Evolutionary conservation across 345 rosid genomes (phyloP).

Genomic region (Gossypium ekmanianum): DNA sequence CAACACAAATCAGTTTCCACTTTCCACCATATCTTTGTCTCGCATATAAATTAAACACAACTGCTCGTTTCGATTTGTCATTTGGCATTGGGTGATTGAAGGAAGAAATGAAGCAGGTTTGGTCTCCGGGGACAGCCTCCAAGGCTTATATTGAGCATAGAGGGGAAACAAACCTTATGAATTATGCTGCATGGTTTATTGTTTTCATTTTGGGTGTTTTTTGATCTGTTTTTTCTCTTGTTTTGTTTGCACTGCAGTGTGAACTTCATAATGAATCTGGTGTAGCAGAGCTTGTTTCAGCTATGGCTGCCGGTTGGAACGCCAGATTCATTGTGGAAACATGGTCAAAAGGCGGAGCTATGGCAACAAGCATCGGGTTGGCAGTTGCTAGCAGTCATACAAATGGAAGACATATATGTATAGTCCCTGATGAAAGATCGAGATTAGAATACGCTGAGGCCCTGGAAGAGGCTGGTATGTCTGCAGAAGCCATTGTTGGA

Average conservation of each 20-base stretch:
- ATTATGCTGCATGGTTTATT: background rate
- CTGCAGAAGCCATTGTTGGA: slow-evolving; percentile 51
- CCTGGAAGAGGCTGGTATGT: slow-evolving; percentile 34
- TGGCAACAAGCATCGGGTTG: slow-evolving; percentile 64
- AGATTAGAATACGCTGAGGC: slow-evolving; percentile 48
- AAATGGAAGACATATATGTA: slow-evolving; percentile 67
- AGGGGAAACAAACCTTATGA: background rate
- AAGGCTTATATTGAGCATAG: slow-evolving; percentile 68
- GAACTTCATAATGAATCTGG: slow-evolving; percentile 54
- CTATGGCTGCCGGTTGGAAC: slow-evolving; percentile 97
- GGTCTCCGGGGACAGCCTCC: slow-evolving; percentile 83
- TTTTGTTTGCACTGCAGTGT: slow-evolving; percentile 37
- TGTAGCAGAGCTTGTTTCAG: slow-evolving; percentile 81
- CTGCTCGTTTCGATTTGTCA: slow-evolving; percentile 14
- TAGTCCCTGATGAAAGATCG: slow-evolving; percentile 66
- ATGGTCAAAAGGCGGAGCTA: slow-evolving; percentile 64
- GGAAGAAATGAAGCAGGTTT: slow-evolving; percentile 72
- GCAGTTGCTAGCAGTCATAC: slow-evolving; percentile 66
- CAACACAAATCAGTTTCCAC: slow-evolving; percentile 22
- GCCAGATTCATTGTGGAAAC: slow-evolving; percentile 74
- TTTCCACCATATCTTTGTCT: slow-evolving; percentile 6
- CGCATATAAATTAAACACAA: slow-evolving; percentile 24
- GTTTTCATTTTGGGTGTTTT: background rate
- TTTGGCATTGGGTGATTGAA: no score
- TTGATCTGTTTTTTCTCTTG: background rate